phyloP scores from a whole-genome alignment of 2,329 filamentous ascomycete species.

The Penicillium brevicompactum region DNA sequence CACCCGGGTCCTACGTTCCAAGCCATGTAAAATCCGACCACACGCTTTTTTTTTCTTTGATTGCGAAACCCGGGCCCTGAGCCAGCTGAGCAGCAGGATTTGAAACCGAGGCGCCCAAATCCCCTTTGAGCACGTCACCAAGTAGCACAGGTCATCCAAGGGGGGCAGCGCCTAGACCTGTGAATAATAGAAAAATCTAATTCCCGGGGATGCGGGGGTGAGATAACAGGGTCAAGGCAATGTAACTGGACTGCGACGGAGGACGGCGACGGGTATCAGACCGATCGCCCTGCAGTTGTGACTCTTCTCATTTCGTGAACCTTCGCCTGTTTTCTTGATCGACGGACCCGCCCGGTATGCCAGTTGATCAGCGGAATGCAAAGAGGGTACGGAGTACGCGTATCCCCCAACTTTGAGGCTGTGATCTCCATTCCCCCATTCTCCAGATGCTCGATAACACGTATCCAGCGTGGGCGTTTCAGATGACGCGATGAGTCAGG shows the following conservation, averaged over 20 bases:
- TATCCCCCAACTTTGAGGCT: background rate
- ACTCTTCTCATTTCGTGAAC: background rate
- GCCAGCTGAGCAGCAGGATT: background rate
- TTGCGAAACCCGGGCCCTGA: background rate
- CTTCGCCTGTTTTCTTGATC: constrained; percentile 3
- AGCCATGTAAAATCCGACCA: no score
- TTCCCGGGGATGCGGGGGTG: background rate
- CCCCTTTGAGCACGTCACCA: background rate
- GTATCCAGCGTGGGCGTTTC: background rate
- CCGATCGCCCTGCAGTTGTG: background rate
- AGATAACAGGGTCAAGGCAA: background rate
- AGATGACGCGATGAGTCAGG: constrained; percentile 16
- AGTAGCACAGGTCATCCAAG: background rate
- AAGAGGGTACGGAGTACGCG: background rate
- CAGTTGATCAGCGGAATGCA: constrained; percentile 4
- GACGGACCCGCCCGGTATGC: constrained; percentile 10
- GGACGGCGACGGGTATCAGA: background rate
- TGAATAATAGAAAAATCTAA: constrained; percentile 1
- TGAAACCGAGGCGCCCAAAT: background rate
- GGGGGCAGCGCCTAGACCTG: background rate
- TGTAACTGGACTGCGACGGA: background rate
- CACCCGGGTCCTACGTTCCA: background rate
- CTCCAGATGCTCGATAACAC: no score
- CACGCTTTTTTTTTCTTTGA: background rate
- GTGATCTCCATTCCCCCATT: background rate